Base-by-base conservation (phyloP, 352 stramenopile species). In the Pythium biforme region DNA sequence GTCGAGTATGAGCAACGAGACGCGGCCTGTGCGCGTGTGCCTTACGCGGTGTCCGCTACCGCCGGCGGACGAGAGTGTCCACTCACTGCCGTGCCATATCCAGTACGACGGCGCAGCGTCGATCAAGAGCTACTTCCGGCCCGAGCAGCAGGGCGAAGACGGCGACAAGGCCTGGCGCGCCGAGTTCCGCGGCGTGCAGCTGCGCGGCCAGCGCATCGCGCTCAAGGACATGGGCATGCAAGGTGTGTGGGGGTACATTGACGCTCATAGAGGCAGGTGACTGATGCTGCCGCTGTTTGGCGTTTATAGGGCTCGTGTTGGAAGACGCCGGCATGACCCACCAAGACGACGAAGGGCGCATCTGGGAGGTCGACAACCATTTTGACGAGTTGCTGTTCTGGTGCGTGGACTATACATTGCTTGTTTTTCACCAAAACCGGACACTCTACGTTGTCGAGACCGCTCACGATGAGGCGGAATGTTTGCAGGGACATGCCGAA, bases 321-420 rank as follows among this genome's bases (percentile, higher is more conserved):
- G 77, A 90, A 66, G 76, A 89, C 60, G 82, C 68, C 48, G 76
- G 75, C 17, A 75, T 84, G 71, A 74, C 70, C 45, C 75, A 90
- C 48, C 15, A 68, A 3, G 68, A 80, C 23, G 82, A 89, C 53
- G 80, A 89, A 72, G 80, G 80, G 39, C 72, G 76, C 25, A 73
- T 90, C 31, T 94, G 82, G 82, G 84, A 94, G 61, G 74, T 94
- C 12, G 84, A 90, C 25, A 69, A 80, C 48, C 81, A 94, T 52
- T 94, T 94, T 45, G 70, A 89, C n/a, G 68, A 82, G 39, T 40
- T 92, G 43, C 83, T 71, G 31, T 81, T 74, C 59, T 92, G 83
- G 83, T 92, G 20, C 40, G 40, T 26, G 15, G 37, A 19, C 7
- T 43, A 19, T 4, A 43, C n/a, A n/a, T n/a, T n/a, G n/a, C n/a